Evolutionary conservation across 1,139 yeast species (phyloP).

Genomic region (Casaregolazyma lundiana): DNA sequence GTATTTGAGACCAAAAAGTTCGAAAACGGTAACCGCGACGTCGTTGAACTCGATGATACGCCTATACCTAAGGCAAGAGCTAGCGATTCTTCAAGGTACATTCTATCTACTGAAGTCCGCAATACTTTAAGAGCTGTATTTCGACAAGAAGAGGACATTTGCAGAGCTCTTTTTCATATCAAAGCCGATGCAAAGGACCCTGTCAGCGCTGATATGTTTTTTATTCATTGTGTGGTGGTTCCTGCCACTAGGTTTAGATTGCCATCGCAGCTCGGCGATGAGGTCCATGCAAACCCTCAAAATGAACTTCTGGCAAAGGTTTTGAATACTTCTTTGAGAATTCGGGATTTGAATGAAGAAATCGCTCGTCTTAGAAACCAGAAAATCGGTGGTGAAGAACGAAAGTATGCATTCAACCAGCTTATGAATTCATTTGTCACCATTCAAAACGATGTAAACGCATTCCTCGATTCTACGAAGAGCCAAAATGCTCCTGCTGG

Average conservation of each 20-base stretch:
- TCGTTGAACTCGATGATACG: conserved; percentile 29
- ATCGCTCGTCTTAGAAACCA: conserved; percentile 38
- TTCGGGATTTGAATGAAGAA: conserved; percentile 85
- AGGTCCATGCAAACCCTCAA: conserved; percentile 89
- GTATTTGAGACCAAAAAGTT: conserved; percentile 37
- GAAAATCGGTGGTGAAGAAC: conserved; percentile 66
- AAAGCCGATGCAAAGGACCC: conserved; percentile 54
- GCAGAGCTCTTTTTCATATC: conserved; percentile 60
- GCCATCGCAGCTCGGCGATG: conserved; percentile 96
- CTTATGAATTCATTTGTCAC: conserved; percentile 94
- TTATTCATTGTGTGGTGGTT: conserved; percentile 79
- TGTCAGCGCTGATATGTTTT: conserved; percentile 82
- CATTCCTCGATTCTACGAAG: conserved; percentile 87
- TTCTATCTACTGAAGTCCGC: conserved; percentile 81
- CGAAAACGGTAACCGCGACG: conserved; percentile 26
- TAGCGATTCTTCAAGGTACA: conserved; percentile 69
- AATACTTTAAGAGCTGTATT: conserved; percentile 73
- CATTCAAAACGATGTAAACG: conserved; percentile 91
- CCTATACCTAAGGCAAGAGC: conserved; percentile 43
- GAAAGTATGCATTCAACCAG: conserved; percentile 76
- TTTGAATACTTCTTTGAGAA: conserved; percentile 71
- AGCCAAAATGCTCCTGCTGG: conserved; percentile 64
- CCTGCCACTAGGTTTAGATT: conserved; percentile 96
- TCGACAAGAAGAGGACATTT: conserved; percentile 47
- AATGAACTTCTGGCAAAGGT: conserved; percentile 81